A percentile compares a stretch with the other conserved stretches of the same genome.
Conservation (phyloP, 768 basidiomycete species). For the Amanita rimosa region DNA sequence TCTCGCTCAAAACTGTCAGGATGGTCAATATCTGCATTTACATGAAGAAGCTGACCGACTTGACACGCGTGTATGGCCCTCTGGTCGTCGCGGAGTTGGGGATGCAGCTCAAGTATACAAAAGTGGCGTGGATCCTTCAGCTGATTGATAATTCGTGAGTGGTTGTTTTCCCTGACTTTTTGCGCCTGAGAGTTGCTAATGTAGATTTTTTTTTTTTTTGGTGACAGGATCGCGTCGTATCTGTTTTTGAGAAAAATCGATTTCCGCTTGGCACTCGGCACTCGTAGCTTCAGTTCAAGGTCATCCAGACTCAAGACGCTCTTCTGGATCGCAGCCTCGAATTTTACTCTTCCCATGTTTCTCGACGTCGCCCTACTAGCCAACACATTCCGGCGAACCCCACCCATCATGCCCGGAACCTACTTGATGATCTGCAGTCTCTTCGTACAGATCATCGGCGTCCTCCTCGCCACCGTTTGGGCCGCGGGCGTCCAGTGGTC, state of each 20-base stretch:
- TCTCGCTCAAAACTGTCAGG: neutral
- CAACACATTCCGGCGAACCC: neutral
- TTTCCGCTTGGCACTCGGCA: neutral
- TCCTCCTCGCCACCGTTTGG: slow-evolving; percentile 4
- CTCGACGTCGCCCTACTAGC: neutral
- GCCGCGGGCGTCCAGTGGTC: neutral
- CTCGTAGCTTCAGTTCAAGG: neutral
- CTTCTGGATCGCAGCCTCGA: slow-evolving; percentile 2
- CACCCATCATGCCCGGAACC: neutral
- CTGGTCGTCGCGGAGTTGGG: neutral
- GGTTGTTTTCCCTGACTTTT: neutral
- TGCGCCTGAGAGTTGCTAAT: no score
- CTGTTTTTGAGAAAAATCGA: neutral
- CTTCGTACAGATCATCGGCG: neutral
- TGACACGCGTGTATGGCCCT: neutral
- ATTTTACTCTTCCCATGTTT: neutral
- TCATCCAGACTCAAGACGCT: neutral
- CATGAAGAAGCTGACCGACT: neutral
- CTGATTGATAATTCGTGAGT: neutral
- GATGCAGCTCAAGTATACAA: neutral
- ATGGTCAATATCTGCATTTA: neutral
- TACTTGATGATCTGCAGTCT: neutral
- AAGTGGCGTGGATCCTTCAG: neutral
- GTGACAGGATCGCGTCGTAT: neutral
- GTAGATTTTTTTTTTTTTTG: neutral